A percentile compares a stretch with the other conserved stretches of the same genome.
These are phyloP conservation scores for Talaromyces funiculosus DNA, from an alignment of 2,329 filamentous ascomycete genomes.

Conservation along the genomic window DNA sequence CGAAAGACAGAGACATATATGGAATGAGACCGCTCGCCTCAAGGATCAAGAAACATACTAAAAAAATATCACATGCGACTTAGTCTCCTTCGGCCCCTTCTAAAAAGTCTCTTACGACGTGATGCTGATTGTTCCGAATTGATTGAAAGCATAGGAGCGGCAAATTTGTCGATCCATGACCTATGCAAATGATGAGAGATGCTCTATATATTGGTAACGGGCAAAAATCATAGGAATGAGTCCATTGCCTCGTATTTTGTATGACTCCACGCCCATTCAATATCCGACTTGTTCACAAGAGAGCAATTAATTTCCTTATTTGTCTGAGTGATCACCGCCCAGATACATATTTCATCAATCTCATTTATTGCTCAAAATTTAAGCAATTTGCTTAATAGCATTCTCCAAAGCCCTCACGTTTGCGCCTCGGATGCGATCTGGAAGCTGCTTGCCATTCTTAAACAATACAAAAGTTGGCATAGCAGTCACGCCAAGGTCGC, in stretches of 20 bases:
- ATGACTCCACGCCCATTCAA: too few relatives aligned
- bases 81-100: too few relatives aligned
- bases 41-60: too few relatives aligned
- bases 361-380: neutral
- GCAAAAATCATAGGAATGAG: neutral
- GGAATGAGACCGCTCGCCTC: too few relatives aligned
- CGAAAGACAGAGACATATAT: too few relatives aligned
- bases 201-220: too few relatives aligned
- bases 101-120: too few relatives aligned
- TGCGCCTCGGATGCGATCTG: conserved; percentile 50
- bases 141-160: neutral
- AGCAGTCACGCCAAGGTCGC: conserved; percentile 46
- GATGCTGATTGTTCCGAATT: neutral
- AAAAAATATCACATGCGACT: too few relatives aligned
- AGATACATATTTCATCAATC: neutral
- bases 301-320: neutral
- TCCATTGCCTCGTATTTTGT: too few relatives aligned
- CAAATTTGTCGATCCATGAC: neutral
- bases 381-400: conserved; percentile 17
- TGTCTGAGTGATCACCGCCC: too few relatives aligned
- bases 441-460: conserved; percentile 33
- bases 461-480: conserved; percentile 40
- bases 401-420: conserved; percentile 59
- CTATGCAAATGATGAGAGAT: neutral
- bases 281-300: too few relatives aligned